Evolutionary conservation across 2,329 filamentous ascomycete species (phyloP).

Genomic region (Xylariaceae sp.): DNA sequence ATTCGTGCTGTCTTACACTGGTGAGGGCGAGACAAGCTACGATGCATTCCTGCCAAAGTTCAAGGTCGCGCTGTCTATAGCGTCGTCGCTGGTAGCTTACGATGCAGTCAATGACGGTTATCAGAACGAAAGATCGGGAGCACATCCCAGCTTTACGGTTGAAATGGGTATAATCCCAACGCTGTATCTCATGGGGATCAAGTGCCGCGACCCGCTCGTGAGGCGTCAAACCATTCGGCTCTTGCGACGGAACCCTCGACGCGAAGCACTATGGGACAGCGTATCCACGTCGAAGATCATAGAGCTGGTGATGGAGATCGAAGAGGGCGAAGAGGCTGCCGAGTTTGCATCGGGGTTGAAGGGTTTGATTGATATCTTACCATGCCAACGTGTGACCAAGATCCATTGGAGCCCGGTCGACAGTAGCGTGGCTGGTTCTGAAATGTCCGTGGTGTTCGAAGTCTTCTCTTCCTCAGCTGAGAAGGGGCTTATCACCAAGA

Average conservation of each 20-base stretch:
- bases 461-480: no score
- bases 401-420: no score
- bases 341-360: no score
- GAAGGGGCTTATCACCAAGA: no score
- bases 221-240: conserved; percentile 27
- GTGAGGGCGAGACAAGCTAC: conserved; percentile 26
- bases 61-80: conserved; percentile 22
- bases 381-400: no score
- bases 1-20: conserved; percentile 19
- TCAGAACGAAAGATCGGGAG: conserved; percentile 18
- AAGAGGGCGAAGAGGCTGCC: conserved; percentile 20
- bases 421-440: no score
- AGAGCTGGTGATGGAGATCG: conserved; percentile 32
- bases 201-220: conserved; percentile 30
- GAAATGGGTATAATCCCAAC: conserved; percentile 29
- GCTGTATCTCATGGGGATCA: conserved; percentile 31
- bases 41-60: conserved; percentile 27
- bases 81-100: conserved; percentile 13
- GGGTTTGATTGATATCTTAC: no score
- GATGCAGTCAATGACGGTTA: conserved; percentile 4
- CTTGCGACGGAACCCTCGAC: conserved; percentile 19
- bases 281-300: conserved; percentile 23
- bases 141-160: conserved; percentile 27
- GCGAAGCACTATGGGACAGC: conserved; percentile 33
- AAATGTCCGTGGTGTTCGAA: no score